Conservation (phyloP, 805 yeast genomes). For the Myxozyma melibiosi region DNA sequence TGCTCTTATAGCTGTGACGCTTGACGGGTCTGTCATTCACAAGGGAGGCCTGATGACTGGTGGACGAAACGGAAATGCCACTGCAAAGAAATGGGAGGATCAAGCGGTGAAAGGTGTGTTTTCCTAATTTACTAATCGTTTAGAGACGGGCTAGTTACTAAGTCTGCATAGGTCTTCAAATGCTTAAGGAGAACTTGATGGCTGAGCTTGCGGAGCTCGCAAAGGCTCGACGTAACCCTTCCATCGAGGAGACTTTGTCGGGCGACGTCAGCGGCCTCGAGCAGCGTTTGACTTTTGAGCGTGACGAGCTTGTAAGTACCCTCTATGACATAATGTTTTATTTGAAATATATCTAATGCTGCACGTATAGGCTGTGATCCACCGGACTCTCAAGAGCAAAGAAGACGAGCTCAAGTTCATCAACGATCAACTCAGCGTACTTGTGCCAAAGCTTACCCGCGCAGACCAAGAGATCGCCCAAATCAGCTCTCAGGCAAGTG, state of each 20-base stretch:
- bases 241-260: constrained; percentile 57
- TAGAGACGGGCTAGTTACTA: background rate
- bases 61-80: constrained; percentile 59
- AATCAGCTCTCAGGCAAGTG: constrained; percentile 40
- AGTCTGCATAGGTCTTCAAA: constrained; percentile 52
- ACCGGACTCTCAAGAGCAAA: constrained; percentile 38
- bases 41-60: constrained; percentile 92
- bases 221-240: constrained; percentile 53
- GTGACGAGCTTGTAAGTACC: constrained; percentile 39
- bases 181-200: constrained; percentile 53
- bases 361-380: constrained; percentile 9
- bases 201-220: constrained; percentile 55
- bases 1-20: constrained; percentile 55
- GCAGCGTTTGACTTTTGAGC: constrained; percentile 38
- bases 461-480: constrained; percentile 38
- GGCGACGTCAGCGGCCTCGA: constrained; percentile 58
- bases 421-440: constrained; percentile 40
- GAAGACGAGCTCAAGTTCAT: constrained; percentile 35
- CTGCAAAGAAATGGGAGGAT: constrained; percentile 71
- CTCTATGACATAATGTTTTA: background rate
- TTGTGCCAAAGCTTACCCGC: constrained; percentile 47
- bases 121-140: background rate
- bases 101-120: constrained; percentile 27
- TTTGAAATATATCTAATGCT: background rate
- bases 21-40: constrained; percentile 84